These are phyloP conservation scores for Actinomucor elegans DNA, from an alignment of 371 early-diverging fungal genomes.

Conservation along the genomic window DNA sequence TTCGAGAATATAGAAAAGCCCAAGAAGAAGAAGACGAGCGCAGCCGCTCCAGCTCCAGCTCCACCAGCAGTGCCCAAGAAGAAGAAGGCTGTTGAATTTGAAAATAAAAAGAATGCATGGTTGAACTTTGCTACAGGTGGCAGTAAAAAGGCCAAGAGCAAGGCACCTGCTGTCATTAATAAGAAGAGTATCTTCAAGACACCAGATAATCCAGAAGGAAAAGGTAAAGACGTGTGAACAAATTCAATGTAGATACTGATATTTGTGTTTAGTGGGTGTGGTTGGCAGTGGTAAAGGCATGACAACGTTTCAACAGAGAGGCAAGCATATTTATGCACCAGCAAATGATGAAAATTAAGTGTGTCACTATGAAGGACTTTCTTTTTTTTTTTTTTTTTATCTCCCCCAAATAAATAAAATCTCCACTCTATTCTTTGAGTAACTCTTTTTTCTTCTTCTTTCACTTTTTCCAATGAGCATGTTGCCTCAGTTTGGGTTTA, in stretches of 20 bases:
- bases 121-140: constrained; percentile 68
- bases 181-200: constrained; percentile 74
- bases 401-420: constrained; percentile 5
- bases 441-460: constrained; percentile 7
- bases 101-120: constrained; percentile 80
- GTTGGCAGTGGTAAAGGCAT: constrained; percentile 72
- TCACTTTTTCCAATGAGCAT: constrained; percentile 29
- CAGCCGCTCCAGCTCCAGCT: neutral
- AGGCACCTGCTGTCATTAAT: constrained; percentile 42
- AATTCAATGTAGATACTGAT: neutral
- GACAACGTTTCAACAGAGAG: constrained; percentile 66
- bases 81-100: constrained; percentile 65
- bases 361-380: constrained; percentile 3
- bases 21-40: constrained; percentile 19
- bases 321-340: constrained; percentile 61
- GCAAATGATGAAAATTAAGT: constrained; percentile 2
- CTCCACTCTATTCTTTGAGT: constrained; percentile 1
- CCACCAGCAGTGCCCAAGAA: constrained; percentile 22
- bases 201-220: constrained; percentile 66
- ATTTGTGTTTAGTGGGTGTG: constrained; percentile 58
- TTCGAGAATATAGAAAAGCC: constrained; percentile 39
- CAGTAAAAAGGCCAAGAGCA: constrained; percentile 40
- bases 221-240: constrained; percentile 41
- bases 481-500: constrained; percentile 66
- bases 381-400: neutral